Evolutionary conservation across 345 rosid species (phyloP), one percentile per base, ranked within the genome.

Genomic region (Erysimum cheiranthoides): DNA sequence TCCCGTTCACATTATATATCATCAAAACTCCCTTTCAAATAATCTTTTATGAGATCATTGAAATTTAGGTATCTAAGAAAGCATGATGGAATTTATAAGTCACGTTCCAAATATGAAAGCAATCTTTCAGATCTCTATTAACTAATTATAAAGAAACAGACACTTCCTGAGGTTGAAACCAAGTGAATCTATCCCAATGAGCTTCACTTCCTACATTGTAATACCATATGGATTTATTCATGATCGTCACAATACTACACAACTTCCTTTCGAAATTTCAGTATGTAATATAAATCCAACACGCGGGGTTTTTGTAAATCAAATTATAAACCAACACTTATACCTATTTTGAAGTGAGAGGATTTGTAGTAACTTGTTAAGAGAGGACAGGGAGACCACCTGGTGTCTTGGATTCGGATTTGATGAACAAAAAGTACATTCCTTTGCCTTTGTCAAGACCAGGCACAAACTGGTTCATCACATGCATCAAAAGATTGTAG

Each of bases 121-220:
- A 28, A 39, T 50, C 18, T 36, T n/a, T 71, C 50, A 61, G 59
- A 61, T 71, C 60, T 50, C 49, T 51, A 61, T n/a, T n/a, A n/a
- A n/a, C n/a, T n/a, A n/a, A n/a, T n/a, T n/a, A n/a, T n/a, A n/a
- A n/a, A n/a, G n/a, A n/a, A n/a, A n/a, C n/a, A n/a, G n/a, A n/a
- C n/a, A n/a, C n/a, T n/a, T 88, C 80, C 97, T 88, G 67, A 86
- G 61, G 76, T 85, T 86, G 56, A 95, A 92, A 61, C 99, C 97
- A 58, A 89, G 85, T 54, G 97, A 87, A 82, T 95, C 97, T 42
- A 94, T 63, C 11, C 86, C 82, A 4, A 82, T 84, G 40, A 92
- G 76, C 54, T 78, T 84, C 70, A 84, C 97, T 81, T 95, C 99
- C 99, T 95, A 81, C 54, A 64, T 64, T 56, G 30, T 28, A 21